Conservation (phyloP, 192 early-diverging fungal species). For the Geranomyces michiganensis region DNA sequence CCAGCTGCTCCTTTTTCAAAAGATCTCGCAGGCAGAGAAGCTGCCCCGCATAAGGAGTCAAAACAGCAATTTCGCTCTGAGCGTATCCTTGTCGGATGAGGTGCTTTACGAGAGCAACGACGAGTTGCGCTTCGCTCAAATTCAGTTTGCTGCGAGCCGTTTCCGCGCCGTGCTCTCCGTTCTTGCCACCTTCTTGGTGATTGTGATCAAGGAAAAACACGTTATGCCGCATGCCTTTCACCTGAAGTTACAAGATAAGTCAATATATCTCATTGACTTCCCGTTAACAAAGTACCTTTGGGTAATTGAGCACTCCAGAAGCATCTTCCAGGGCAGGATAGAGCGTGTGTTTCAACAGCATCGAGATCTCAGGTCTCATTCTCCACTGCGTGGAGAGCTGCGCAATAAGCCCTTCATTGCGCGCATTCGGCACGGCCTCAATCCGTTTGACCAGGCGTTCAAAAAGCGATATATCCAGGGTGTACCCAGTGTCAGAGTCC, state of each 20-base stretch:
- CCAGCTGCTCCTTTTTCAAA: conserved; percentile 9
- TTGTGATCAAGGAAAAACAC: conserved; percentile 40
- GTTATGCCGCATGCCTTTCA: conserved; percentile 39
- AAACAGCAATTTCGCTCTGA: conserved; percentile 31
- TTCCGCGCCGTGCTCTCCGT: not conserved
- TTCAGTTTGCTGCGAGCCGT: conserved; percentile 32
- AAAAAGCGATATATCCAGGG: conserved; percentile 44
- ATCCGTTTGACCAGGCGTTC: conserved; percentile 31
- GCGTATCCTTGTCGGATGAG: conserved; percentile 42
- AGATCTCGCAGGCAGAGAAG: conserved; percentile 10
- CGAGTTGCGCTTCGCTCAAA: conserved; percentile 33
- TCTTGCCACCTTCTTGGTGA: conserved; percentile 29
- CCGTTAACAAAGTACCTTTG: conserved; percentile 8
- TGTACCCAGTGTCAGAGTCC: conserved; percentile 23
- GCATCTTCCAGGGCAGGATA: conserved; percentile 40
- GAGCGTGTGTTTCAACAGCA: conserved; percentile 29
- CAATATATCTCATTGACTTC: too few species aligned
- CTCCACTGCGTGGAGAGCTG: conserved; percentile 35
- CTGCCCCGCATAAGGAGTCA: conserved; percentile 51
- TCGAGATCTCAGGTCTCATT: conserved; percentile 43
- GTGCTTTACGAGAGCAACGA: conserved; percentile 38
- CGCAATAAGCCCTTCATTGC: conserved; percentile 6
- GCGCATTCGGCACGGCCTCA: not conserved
- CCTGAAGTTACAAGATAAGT: too few species aligned
- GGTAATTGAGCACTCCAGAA: conserved; percentile 9